Evolutionary conservation across 2,329 filamentous ascomycete genomes (phyloP).

Genomic region (Claviceps quebecensis): DNA sequence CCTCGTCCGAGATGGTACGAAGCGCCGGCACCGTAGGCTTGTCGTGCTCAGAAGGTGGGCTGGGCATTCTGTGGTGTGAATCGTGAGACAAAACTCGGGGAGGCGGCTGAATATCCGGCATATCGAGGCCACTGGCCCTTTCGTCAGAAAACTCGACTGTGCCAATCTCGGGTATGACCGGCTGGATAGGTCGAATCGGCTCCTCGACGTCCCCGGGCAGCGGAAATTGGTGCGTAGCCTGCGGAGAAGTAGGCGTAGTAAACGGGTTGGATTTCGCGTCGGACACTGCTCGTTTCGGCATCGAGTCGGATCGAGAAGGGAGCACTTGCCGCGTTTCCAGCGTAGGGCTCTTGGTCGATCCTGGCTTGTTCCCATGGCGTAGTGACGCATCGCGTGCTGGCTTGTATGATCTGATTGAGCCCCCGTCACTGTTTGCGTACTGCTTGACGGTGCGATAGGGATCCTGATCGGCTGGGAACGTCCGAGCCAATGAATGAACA

Average conservation of each 20-base stretch:
- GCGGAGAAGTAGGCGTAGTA: conserved; percentile 19
- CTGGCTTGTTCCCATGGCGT: conserved; percentile 26
- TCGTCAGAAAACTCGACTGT: conserved; percentile 19
- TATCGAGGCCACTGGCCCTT: conserved; percentile 9
- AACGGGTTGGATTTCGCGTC: conserved; percentile 23
- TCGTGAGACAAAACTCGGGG: conserved; percentile 17
- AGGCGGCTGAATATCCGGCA: conserved; percentile 17
- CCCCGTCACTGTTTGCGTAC: conserved; percentile 43
- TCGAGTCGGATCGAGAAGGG: conserved; percentile 26
- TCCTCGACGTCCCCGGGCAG: conserved; percentile 11
- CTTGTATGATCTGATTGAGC: conserved; percentile 40
- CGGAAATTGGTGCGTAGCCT: conserved; percentile 13
- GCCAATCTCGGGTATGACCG: conserved; percentile 26
- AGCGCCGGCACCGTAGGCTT: conserved; percentile 8
- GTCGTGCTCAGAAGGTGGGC: conserved; percentile 10
- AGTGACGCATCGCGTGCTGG: conserved; percentile 29
- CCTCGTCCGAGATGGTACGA: conserved; percentile 6
- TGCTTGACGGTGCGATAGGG: conserved; percentile 57
- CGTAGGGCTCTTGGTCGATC: conserved; percentile 14
- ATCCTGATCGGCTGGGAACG: conserved; percentile 62
- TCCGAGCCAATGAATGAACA: conserved; percentile 69
- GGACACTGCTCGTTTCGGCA: conserved; percentile 24
- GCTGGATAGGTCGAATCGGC: conserved; percentile 17
- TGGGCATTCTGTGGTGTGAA: conserved; percentile 10
- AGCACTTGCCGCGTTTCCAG: conserved; percentile 15